Percentiles rank a stretch among this genome's conserved stretches.
These are phyloP conservation scores for Trypanosoma cruzi DNA, from an alignment of 208 protist genomes.

Conservation along the genomic window DNA sequence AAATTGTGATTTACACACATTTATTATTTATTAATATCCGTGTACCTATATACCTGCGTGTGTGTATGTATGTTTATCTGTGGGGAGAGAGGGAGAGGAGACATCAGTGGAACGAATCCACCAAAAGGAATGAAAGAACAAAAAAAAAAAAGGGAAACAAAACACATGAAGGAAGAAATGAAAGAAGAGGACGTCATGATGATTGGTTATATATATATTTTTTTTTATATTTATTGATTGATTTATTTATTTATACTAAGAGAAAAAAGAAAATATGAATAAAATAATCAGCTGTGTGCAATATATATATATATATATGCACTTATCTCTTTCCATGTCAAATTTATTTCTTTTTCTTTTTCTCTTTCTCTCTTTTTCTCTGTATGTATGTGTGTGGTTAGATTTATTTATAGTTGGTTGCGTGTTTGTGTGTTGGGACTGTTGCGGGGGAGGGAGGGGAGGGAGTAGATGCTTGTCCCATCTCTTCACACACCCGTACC, in stretches of 20 bases:
- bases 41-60: no score
- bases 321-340: neutral
- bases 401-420: neutral
- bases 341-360: no score
- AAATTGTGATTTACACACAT: no score
- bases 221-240: no score
- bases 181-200: neutral
- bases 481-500: neutral
- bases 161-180: slow-evolving; percentile 10
- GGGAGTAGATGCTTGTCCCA: slow-evolving; percentile 18
- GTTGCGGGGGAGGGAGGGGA: no score
- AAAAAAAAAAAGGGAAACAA: neutral
- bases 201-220: neutral
- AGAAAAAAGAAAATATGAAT: no score
- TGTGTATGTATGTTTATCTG: no score
- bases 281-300: no score
- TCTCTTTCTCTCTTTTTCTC: slow-evolving; percentile 27
- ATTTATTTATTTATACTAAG: no score
- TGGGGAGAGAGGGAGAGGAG: neutral
- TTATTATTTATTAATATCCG: no score
- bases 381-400: neutral
- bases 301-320: neutral
- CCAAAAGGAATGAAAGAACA: no score
- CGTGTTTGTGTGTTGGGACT: slow-evolving; percentile 7
- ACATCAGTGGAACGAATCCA: no score